Percentiles rank a stretch among this genome's conserved stretches.
Evolutionary conservation across 1,139 yeast species (phyloP).

Genomic region (Arxiozyma bovina): DNA sequence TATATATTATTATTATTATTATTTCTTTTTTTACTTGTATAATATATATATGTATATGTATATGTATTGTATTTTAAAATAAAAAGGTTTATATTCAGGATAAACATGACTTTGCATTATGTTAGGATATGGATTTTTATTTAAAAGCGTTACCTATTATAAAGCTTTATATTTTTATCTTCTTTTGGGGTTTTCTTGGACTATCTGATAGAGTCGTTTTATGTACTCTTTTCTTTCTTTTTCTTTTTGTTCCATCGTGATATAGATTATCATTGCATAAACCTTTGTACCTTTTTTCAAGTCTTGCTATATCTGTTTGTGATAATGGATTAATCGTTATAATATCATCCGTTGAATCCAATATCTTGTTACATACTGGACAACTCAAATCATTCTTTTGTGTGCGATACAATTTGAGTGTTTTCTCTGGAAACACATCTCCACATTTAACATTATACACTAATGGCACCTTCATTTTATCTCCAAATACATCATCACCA

Average conservation of each 20-base stretch:
- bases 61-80: too few species aligned
- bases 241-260: constrained; percentile 41
- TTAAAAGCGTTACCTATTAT: too few species aligned
- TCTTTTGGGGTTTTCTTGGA: background rate
- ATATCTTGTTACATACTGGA: constrained; percentile 11
- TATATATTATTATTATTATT: too few species aligned
- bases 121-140: too few species aligned
- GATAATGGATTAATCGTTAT: constrained; percentile 35
- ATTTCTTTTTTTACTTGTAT: too few species aligned
- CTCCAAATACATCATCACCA: constrained; percentile 34
- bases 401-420: constrained; percentile 32
- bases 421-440: constrained; percentile 40
- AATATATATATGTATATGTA: too few species aligned
- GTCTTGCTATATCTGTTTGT: constrained; percentile 21
- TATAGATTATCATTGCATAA: constrained; percentile 34
- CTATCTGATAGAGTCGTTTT: constrained; percentile 9
- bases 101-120: too few species aligned
- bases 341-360: constrained; percentile 28
- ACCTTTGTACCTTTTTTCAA: constrained; percentile 33
- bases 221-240: constrained; percentile 32
- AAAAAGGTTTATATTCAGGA: background rate
- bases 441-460: constrained; percentile 48
- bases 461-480: constrained; percentile 28
- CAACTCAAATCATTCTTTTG: constrained; percentile 28
- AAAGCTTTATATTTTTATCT: background rate